phyloP scores from a whole-genome alignment of 768 basidiomycete genomes.

The Macrolepiota dolichaula region DNA sequence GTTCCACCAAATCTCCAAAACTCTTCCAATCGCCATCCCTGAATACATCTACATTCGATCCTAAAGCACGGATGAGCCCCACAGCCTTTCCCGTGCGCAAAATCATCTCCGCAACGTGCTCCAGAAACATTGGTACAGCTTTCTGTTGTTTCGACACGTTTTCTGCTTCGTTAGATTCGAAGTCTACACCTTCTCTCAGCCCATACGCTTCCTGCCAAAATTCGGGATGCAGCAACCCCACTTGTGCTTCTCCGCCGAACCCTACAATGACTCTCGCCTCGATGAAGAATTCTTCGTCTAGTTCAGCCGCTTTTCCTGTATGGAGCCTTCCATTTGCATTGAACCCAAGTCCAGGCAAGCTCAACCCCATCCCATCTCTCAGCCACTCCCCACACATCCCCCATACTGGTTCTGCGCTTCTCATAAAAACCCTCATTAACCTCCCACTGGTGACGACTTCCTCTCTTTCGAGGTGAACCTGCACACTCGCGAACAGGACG shows the following conservation, averaged over 20 bases:
- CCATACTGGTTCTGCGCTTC: slow-evolving; percentile 72
- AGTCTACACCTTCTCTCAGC: slow-evolving; percentile 40
- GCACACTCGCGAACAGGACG: slow-evolving; percentile 51
- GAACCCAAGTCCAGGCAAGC: slow-evolving; percentile 20
- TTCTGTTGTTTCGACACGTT: slow-evolving; percentile 22
- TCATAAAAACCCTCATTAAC: slow-evolving; percentile 60
- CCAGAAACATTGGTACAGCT: slow-evolving; percentile 58
- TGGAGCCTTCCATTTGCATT: slow-evolving; percentile 18
- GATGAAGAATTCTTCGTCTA: slow-evolving; percentile 81
- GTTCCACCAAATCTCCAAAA: slow-evolving; percentile 38
- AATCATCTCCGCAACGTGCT: slow-evolving; percentile 53
- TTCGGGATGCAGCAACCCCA: slow-evolving; percentile 62
- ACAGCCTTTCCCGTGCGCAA: slow-evolving; percentile 74
- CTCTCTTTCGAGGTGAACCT: slow-evolving; percentile 57
- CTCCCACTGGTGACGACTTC: slow-evolving; percentile 51
- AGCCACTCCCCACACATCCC: slow-evolving; percentile 70
- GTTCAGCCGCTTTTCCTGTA: slow-evolving; percentile 27
- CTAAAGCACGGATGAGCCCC: slow-evolving; percentile 68
- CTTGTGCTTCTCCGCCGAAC: slow-evolving; percentile 35
- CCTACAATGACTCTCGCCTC: slow-evolving; percentile 67
- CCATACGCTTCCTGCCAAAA: slow-evolving; percentile 78
- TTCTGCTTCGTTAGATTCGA: slow-evolving; percentile 18
- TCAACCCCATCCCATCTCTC: slow-evolving; percentile 63
- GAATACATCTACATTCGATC: slow-evolving; percentile 25
- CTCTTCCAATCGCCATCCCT: slow-evolving; percentile 34